phyloP scores from a whole-genome alignment of 495 filamentous ascomycete species.

The Astrothelium macrocarpum region DNA sequence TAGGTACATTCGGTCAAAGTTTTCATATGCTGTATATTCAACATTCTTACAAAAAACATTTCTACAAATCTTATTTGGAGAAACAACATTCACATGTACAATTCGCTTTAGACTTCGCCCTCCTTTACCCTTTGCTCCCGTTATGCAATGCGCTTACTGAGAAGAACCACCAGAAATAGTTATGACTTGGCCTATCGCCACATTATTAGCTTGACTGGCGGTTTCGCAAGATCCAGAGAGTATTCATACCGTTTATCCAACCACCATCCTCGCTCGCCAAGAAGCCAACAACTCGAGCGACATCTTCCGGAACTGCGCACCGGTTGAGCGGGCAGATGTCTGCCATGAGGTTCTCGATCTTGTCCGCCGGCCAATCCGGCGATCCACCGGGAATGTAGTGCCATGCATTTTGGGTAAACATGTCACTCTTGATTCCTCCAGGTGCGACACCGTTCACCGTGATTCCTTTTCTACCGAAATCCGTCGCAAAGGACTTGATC shows the following conservation, averaged over 20 bases:
- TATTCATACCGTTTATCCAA: slow-evolving; percentile 54
- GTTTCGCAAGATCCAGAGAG: background rate
- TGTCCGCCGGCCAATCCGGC: slow-evolving; percentile 33
- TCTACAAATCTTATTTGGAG: too few relatives aligned
- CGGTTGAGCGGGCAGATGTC: slow-evolving; percentile 42
- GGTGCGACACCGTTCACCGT: slow-evolving; percentile 71
- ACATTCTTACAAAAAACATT: too few relatives aligned
- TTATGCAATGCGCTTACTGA: slow-evolving; percentile 24
- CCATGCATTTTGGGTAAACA: slow-evolving; percentile 56
- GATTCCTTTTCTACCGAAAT: slow-evolving; percentile 62
- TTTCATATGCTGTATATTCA: too few relatives aligned
- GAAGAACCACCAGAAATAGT: slow-evolving; percentile 37
- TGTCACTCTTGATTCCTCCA: slow-evolving; percentile 70
- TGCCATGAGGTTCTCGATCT: slow-evolving; percentile 37
- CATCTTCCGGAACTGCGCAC: slow-evolving; percentile 47
- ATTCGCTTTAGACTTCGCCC: too few relatives aligned
- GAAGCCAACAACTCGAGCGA: slow-evolving; percentile 49
- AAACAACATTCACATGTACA: too few relatives aligned
- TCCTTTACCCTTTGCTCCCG: background rate
- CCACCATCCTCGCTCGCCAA: slow-evolving; percentile 46
- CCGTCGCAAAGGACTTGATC: slow-evolving; percentile 61
- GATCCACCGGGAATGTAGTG: slow-evolving; percentile 45
- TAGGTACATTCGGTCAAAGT: too few relatives aligned
- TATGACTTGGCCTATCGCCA: slow-evolving; percentile 31
- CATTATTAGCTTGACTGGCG: background rate